Percentiles rank a stretch among this genome's conserved stretches.
phyloP scores from a whole-genome alignment of 192 early-diverging fungal genomes.

The Coemansia sp. region DNA sequence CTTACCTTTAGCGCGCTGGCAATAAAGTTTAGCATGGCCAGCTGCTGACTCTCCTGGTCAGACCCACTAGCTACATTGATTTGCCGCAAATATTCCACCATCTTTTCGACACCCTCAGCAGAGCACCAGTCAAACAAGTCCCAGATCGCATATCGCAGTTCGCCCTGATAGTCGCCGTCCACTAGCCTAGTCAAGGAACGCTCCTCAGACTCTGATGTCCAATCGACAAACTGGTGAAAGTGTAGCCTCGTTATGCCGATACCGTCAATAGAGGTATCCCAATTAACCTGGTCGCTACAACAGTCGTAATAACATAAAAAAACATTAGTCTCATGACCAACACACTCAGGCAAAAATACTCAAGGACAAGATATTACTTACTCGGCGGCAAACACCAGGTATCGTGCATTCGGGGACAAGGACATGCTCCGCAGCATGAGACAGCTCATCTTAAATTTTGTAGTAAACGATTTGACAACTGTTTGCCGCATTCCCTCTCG shows the following conservation, averaged over 20 bases:
- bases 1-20: conserved; percentile 35
- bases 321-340: not conserved
- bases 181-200: conserved; percentile 14
- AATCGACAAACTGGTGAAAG: conserved; percentile 36
- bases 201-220: conserved; percentile 19
- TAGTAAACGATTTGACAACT: conserved; percentile 45
- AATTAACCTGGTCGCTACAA: conserved; percentile 41
- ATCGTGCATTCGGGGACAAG: conserved; percentile 34
- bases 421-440: conserved; percentile 39
- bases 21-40: conserved; percentile 34
- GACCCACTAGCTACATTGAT: conserved; percentile 13
- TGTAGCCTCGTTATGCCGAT: conserved; percentile 37
- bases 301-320: not conserved
- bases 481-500: conserved; percentile 37
- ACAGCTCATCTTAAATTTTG: conserved; percentile 43
- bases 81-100: conserved; percentile 19
- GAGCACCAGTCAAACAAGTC: conserved; percentile 29
- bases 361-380: conserved; percentile 11
- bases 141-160: conserved; percentile 36
- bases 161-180: conserved; percentile 19
- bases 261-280: conserved; percentile 33
- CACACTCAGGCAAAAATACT: too few species aligned
- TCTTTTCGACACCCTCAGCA: not conserved
- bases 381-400: conserved; percentile 40
- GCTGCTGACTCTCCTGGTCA: conserved; percentile 14